Evolutionary conservation across 1,139 yeast species (phyloP), one percentile per base, ranked within the genome.

Genomic region (Saccharomyces hybrid): DNA sequence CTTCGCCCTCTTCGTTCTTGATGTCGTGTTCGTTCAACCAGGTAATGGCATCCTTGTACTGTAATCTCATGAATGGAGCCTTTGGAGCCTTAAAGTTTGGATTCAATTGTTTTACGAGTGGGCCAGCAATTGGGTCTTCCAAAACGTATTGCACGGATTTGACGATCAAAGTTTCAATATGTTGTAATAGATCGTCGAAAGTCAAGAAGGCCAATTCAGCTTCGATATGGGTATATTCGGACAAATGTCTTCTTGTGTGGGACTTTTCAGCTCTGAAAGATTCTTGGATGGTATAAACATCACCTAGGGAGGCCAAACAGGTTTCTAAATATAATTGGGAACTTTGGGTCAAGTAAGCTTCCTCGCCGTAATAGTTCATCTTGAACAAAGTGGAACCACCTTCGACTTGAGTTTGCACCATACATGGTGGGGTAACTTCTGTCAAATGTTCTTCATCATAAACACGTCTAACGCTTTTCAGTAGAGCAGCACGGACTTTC

Each of bases 401-500:
- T 77, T 95, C 99, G 57, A 95, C 99, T 77, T 93, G 98, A 49
- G 97, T 91, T 76, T 95, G 99, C 56, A 95, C 99, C 98, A 95
- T 91, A 75, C 98, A 91, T 67, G 99, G 99, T 51, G 99, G 98
- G 42, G 98, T 93, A 57, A 95, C 97, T 78, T 95, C 99, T 49
- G 83, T 76, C 56, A 90, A 70, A 46, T 83, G 81, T 75, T 87
- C 91, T 66, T 89, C 95, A 34, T 73, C 77, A 69, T 80, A 91
- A 57, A 87, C 86, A 63, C 82, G 79, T 76, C 99, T 84, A 65
- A 95, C 75, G 38, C 95, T 77, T 52, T 76, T 76, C 67, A 93
- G 76, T 57, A 90, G 78, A 42, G 83, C 76, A 48, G 97, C 93
- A 73, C 99, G 86, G 49, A 95, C 99, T 72, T 87, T 88, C 95